Percentiles rank a stretch among this genome's conserved stretches.
These are phyloP conservation scores for Clarireedia monteithiana DNA, from an alignment of 2,329 filamentous ascomycete genomes.

Conservation along the genomic window DNA sequence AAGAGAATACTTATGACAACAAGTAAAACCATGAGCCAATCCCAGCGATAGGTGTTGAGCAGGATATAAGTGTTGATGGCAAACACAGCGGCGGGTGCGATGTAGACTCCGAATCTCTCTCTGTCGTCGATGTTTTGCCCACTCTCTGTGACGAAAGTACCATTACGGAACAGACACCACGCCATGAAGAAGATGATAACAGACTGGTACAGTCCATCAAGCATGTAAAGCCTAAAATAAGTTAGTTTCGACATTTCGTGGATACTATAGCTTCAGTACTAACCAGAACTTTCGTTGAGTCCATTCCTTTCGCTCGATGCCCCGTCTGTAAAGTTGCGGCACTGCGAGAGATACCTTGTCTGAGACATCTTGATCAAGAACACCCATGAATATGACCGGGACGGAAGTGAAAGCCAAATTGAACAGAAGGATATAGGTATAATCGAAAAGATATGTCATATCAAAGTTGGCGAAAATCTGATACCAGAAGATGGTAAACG, in stretches of 20 bases:
- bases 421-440: conserved; percentile 94
- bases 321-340: conserved; percentile 88
- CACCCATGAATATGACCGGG: conserved; percentile 90
- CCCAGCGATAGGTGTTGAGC: conserved; percentile 96
- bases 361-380: conserved; percentile 93
- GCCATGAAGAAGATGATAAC: conserved; percentile 90
- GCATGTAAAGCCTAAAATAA: conserved; percentile 71
- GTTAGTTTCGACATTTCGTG: neutral
- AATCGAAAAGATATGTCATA: conserved; percentile 94
- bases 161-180: conserved; percentile 67
- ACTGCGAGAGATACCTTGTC: conserved; percentile 91
- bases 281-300: conserved; percentile 95
- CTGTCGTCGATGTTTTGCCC: conserved; percentile 74
- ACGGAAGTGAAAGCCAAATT: conserved; percentile 95
- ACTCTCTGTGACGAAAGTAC: conserved; percentile 60
- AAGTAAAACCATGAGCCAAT: conserved; percentile 87
- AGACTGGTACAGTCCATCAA: conserved; percentile 91
- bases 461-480: conserved; percentile 95
- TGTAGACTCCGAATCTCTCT: conserved; percentile 76
- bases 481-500: conserved; percentile 94
- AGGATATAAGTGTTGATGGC: conserved; percentile 92
- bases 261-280: conserved; percentile 27
- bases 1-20: conserved; percentile 75
- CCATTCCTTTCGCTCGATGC: conserved; percentile 96
- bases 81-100: conserved; percentile 75